Base-by-base conservation (phyloP, 2,329 filamentous ascomycete genomes). In the Basipetospora sp. region DNA sequence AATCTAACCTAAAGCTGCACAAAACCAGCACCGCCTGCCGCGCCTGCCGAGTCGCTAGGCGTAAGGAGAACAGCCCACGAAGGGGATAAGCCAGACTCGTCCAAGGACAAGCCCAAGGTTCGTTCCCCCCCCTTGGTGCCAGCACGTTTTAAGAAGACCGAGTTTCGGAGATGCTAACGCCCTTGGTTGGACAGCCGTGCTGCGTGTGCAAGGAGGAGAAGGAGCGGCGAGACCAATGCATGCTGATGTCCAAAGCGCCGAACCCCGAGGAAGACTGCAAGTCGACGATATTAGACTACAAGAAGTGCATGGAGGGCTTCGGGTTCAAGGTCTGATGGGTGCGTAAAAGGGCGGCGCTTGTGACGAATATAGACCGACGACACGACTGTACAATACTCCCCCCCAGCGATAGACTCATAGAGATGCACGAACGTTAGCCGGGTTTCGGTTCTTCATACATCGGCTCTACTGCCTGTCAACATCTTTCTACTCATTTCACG, bases 131-230 rank as follows among this genome's bases (percentile, higher is more conserved):
- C n/a, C n/a, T n/a, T n/a, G n/a, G n/a, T n/a, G n/a, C 26, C 2
- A n/a, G 26, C 26, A 10, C 26, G 10, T 28, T 3, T 28, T 28
- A n/a, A 28, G 26, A 28, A 28, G 14, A 11, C 3, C 10, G 10
- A 10, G 10, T 28, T 28, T 28, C 10, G 10, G 3, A 28, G 26
- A 28, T 28, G 10, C 26, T n/a, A n/a, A n/a, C n/a, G n/a, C n/a
- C n/a, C n/a, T n/a, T n/a, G n/a, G n/a, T n/a, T n/a, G n/a, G n/a
- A 14, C 14, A 94, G 85, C 88, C 88, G 31, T 96, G 90, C 72
- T 96, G 90, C 57, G 90, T 96, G 20, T 98, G 90, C 74, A 94
- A 87, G 56, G 76, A 90, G 31, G 86, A 98, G 60, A 98, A 98
- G 61, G 69, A 83, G 28, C 72, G 72, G 49, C 84, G 90, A 45